Percentiles rank a stretch among this genome's conserved stretches.
These are phyloP conservation scores for Naganishia randhawae DNA, from an alignment of 768 basidiomycete species.

Conservation along the genomic window DNA sequence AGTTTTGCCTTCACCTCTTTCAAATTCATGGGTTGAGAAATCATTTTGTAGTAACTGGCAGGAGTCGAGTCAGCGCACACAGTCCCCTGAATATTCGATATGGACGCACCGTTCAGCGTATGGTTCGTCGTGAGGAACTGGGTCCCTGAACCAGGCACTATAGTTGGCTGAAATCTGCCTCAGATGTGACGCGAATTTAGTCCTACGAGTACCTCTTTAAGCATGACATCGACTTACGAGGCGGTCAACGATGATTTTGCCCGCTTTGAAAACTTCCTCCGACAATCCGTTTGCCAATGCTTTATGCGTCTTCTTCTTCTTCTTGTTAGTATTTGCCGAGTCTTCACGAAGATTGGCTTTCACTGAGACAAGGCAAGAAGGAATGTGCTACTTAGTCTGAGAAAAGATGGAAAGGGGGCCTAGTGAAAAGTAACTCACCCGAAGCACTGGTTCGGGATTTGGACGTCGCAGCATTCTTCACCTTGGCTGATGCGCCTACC, in stretches of 20 bases:
- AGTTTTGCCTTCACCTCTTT: constrained; percentile 82
- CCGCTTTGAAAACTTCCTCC: constrained; percentile 69
- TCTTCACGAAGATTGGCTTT: constrained; percentile 27
- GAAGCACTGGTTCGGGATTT: constrained; percentile 19
- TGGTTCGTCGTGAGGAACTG: constrained; percentile 23
- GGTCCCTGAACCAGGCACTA: constrained; percentile 20
- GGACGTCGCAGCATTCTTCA: background rate
- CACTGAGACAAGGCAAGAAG: constrained; percentile 31
- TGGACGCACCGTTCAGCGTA: constrained; percentile 33
- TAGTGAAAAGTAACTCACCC: constrained; percentile 2
- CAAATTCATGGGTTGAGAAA: constrained; percentile 92
- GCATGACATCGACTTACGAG: constrained; percentile 46
- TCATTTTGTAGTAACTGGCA: constrained; percentile 77
- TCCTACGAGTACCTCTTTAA: background rate
- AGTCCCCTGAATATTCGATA: constrained; percentile 10
- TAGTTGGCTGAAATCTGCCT: constrained; percentile 8
- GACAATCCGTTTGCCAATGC: constrained; percentile 74
- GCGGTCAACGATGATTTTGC: constrained; percentile 74
- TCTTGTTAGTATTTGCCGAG: constrained; percentile 36
- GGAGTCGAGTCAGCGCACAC: background rate
- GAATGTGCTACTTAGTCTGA: background rate
- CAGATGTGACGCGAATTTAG: background rate
- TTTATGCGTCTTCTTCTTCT: constrained; percentile 60
- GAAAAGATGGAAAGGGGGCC: background rate
- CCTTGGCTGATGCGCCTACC: constrained; percentile 18